Evolutionary conservation across 2,329 filamentous ascomycete species (phyloP), one percentile per base, ranked within the genome.

Genomic region (Cladophialophora psammophila): DNA sequence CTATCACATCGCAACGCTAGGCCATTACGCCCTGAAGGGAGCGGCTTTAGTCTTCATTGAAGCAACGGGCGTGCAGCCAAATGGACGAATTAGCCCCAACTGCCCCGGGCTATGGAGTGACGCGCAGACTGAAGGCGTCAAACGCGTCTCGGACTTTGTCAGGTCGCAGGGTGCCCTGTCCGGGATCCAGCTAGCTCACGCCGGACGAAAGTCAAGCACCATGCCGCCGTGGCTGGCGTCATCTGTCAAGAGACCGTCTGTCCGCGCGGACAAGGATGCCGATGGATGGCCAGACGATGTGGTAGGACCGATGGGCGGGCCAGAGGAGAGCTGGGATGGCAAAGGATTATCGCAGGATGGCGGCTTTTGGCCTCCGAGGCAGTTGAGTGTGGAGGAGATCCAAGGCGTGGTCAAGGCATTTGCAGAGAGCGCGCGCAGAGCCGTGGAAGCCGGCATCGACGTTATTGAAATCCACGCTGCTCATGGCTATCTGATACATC

Each of bases 101-200:
- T 74, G 76, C 66, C 58, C 74, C 1, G 78, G 79, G 2, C 60
- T 78, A 8, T 77, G 74, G 75, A 72, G 75, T n/a, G 77, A 79
- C 64, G 72, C 66, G 2, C 78, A 80, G 20, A 77, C 78, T 38
- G 74, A 72, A 40, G 70, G 73, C 10, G 48, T 79, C 58, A 86
- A 85, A 75, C 85, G 86, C 66, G 85, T 94, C 54, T 87, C 89
- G 40, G 91, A 96, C 68, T 96, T 93, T 69, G 87, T 90, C 2
- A 93, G 96, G 81, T 88, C 86, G 32, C 93, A 96, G 78, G 86
- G 85, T 75, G 89, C 93, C 74, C 88, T 91, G 70, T 88, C 92
- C 60, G 92, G 87, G 60, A 89, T 96, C 68, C 93, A 97, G 81
- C 84, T 96, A 4, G 91, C 82, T 1, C 93, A 97, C 74, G 93